A percentile compares a stretch with the other conserved stretches of the same genome.
Conservation (phyloP, 2,329 filamentous ascomycete species). For the Fonsecaea monophora region DNA sequence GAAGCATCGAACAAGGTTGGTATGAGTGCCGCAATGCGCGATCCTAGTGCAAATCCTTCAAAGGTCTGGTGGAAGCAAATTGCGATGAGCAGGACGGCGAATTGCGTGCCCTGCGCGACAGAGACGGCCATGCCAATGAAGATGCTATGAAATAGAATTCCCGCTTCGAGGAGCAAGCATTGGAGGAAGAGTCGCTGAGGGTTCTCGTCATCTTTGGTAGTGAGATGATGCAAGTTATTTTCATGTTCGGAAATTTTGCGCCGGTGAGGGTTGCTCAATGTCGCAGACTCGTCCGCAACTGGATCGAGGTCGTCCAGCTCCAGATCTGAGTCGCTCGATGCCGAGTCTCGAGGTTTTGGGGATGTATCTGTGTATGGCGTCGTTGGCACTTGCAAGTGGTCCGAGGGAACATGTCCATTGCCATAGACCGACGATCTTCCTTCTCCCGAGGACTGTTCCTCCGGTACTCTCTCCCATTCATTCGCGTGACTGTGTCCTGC, state of each 20-base stretch:
- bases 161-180: constrained; percentile 79
- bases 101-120: constrained; percentile 78
- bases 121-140: constrained; percentile 89
- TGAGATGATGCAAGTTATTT: constrained; percentile 17
- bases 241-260: constrained; percentile 36
- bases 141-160: constrained; percentile 82
- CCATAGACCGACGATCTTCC: constrained; percentile 9
- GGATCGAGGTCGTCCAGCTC: constrained; percentile 47
- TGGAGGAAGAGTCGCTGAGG: constrained; percentile 74
- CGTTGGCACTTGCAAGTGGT: constrained; percentile 25
- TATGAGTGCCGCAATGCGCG: constrained; percentile 80
- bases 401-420: constrained; percentile 34
- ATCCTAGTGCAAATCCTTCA: constrained; percentile 83
- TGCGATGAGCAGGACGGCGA: constrained; percentile 78
- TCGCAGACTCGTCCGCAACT: constrained; percentile 52
- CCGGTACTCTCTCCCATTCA: constrained; percentile 55
- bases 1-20: constrained; percentile 68
- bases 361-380: constrained; percentile 28
- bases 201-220: constrained; percentile 48
- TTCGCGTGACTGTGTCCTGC: constrained; percentile 64
- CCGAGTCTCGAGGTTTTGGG: constrained; percentile 28
- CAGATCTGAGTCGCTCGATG: constrained; percentile 60
- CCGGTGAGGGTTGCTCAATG: constrained; percentile 40
- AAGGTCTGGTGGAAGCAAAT: constrained; percentile 89
- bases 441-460: constrained; percentile 15